Evolutionary conservation across 805 yeast species (phyloP), one percentile per base, ranked within the genome.

Genomic region (Groenewaldozyma salmanticensis): DNA sequence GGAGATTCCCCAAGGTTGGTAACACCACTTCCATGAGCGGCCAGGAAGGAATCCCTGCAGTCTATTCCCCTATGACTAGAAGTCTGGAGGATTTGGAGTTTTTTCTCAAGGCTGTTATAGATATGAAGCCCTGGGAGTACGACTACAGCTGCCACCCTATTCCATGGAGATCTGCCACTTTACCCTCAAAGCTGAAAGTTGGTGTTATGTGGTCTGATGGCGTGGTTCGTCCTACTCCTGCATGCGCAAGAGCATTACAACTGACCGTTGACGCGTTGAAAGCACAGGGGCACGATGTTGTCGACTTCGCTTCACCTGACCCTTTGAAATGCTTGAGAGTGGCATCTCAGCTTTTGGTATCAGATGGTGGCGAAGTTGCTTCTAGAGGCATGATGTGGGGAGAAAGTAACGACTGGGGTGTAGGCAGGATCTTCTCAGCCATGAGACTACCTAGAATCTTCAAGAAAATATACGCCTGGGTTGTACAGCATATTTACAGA

Each of bases 281-380:
- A 40, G 61, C 54, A 37, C 64, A 66, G 42, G 78, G 78, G 39
- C 73, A 69, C 47, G 68, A 65, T 38, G 61, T 70, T 19, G 64
- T 70, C 6, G 67, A 62, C 18, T 70, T 69, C 59, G 54, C 52
- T 4, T 60, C 71, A 3, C 75, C 82, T 27, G 70, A 66, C 39
- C 74, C 76, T 2, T 57, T 74, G 38, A 69, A 73, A 50, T 80
- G 80, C 18, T 71, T 71, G 45, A 78, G 80, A 3, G 69, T 79
- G 35, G 83, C 71, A 44, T 53, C 69, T 36, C 67, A 61, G 44
- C 47, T 65, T 35, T 54, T 65, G 29, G 44, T 50, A 27, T 59
- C 62, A 5, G 70, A 65, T 39, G 65, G 59, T 13, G 60, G 57
- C 35, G 43, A 53, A 20, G 46, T 52, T 22, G 57, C 55, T 6